Evolutionary conservation across 1,284 basidiomycete species (phyloP), one percentile per base, ranked within the genome.

Genomic region (Sanghuangporus baumii): DNA sequence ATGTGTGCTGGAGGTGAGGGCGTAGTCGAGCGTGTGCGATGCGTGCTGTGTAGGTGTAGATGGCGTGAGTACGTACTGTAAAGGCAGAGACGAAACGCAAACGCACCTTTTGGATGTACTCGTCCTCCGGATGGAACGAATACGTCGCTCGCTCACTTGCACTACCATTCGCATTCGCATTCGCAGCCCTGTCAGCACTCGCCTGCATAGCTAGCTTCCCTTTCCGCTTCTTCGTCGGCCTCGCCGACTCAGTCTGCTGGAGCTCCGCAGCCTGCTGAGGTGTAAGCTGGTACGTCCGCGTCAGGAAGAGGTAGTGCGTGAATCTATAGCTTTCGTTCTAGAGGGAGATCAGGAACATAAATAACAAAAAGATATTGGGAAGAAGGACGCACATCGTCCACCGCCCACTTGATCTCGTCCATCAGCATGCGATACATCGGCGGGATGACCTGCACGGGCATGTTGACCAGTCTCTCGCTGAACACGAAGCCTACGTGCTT

Each of bases 341-440:
- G 26, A 40, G 38, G 20, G 38, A 48, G 5, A 40, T 48, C 36
- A 55, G 14, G 34, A 34, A 12, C 6, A 20, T 9, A 36, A 55
- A n/a, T 38, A 9, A 16, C 23, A 31, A 20, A 9, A 51, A 23
- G 16, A 36, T 37, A 46, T n/a, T 3, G n/a, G 18, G 38, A 6
- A 20, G 7, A 54, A 20, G 54, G 20, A 2, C 82, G 58, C 64
- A 89, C 89, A 59, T 89, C 84, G 50, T 82, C 79, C 41, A 82
- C 73, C 1, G 89, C 89, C 75, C 78, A 84, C 57, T 84, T 77
- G n/a, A 96, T 78, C 72, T 98, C 94, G 54, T 89, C 86, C 0
- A 79, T 76, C 23, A 97, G 79, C 89, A 96, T 93, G 59, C 81
- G 81, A 74, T 95, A 96, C 85, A 96, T 89, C 1, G 93, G 94